Evolutionary conservation across 169 alveolate species (phyloP).

Genomic region (Cryptosporidium ubiquitum): DNA sequence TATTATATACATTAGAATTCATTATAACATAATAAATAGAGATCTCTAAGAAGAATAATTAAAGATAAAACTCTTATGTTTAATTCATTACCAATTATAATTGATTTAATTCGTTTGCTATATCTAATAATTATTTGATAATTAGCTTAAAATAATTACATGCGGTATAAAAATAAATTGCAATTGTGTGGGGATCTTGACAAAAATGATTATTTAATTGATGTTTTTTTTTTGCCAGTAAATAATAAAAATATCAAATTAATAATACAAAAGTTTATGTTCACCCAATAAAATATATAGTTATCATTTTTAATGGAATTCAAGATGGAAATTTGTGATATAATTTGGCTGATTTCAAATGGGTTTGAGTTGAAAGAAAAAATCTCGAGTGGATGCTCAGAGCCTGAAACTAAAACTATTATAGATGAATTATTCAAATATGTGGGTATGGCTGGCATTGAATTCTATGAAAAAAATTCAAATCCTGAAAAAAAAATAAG

Average conservation of each 20-base stretch:
- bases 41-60: neutral
- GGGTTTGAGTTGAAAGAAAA: conserved; percentile 16
- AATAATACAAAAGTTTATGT: neutral
- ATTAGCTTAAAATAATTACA: neutral
- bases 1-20: neutral
- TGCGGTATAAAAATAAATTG: conserved; percentile 10
- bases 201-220: neutral
- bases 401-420: neutral
- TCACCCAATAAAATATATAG: neutral
- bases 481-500: neutral
- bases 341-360: conserved; percentile 22
- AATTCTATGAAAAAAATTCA: neutral
- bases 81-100: neutral
- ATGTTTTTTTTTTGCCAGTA: neutral
- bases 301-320: neutral
- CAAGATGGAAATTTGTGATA: conserved; percentile 26
- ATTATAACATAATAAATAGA: neutral
- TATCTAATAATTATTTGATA: neutral
- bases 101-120: neutral
- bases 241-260: too few relatives aligned
- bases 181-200: conserved; percentile 45
- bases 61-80: neutral
- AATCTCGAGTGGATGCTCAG: neutral
- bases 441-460: neutral
- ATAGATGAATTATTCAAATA: neutral